A percentile compares a stretch with the other conserved stretches of the same genome.
These are phyloP conservation scores for Schizopora paradoxa DNA, from an alignment of 1,284 basidiomycete species.

Conservation along the genomic window DNA sequence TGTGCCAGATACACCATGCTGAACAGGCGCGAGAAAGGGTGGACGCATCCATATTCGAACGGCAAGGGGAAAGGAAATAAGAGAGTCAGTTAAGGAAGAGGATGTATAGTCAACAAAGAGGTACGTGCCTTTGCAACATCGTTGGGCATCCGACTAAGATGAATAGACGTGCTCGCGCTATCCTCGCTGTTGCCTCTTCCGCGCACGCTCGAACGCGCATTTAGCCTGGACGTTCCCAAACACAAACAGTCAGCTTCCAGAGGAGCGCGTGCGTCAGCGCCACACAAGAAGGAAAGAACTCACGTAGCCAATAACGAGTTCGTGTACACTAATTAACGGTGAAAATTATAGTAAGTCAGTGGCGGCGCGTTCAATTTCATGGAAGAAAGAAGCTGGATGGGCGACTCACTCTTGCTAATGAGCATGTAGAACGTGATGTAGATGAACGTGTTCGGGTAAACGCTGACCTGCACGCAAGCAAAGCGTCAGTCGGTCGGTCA, in stretches of 20 bases:
- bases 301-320: constrained; percentile 17
- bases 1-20: no score
- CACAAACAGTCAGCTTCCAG: no score
- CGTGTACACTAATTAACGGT: constrained; percentile 11
- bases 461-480: constrained; percentile 10
- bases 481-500: neutral
- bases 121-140: no score
- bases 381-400: neutral
- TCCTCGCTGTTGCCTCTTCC: constrained; percentile 12
- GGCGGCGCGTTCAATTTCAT: neutral
- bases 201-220: constrained; percentile 5
- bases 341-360: neutral
- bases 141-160: no score
- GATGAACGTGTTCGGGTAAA: constrained; percentile 13
- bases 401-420: constrained; percentile 15
- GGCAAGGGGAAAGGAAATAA: no score
- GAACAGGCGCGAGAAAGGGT: no score
- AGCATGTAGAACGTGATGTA: constrained; percentile 16
- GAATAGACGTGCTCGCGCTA: constrained; percentile 7
- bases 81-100: no score
- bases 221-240: no score
- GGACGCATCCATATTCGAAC: no score
- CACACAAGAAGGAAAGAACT: neutral
- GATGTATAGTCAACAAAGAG: no score
- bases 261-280: no score